These are phyloP conservation scores for Fusarium domesticum DNA, from an alignment of 2,329 filamentous ascomycete species.

Conservation along the genomic window DNA sequence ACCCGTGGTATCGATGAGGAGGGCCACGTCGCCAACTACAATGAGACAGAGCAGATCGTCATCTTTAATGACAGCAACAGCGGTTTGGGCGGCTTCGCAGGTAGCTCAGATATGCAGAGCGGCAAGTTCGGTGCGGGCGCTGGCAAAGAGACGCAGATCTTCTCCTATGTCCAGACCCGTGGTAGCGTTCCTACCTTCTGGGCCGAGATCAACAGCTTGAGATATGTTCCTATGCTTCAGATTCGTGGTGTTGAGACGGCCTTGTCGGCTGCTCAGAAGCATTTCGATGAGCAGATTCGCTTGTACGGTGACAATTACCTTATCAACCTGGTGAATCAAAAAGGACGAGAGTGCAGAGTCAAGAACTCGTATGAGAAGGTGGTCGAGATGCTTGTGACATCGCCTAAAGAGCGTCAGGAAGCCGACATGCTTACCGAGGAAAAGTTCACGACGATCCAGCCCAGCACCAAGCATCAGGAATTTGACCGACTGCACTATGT, in stretches of 20 bases:
- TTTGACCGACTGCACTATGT: constrained; percentile 90
- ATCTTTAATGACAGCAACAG: constrained; percentile 79
- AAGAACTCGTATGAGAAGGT: constrained; percentile 94
- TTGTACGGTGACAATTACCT: constrained; percentile 96
- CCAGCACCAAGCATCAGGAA: constrained; percentile 53
- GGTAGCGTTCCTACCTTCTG: constrained; percentile 95
- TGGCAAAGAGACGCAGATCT: constrained; percentile 77
- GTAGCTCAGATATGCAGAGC: constrained; percentile 72
- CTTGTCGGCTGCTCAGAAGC: constrained; percentile 71
- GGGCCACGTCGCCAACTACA: constrained; percentile 97
- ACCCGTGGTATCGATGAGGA: constrained; percentile 90
- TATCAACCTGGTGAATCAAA: constrained; percentile 96
- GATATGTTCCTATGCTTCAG: constrained; percentile 87
- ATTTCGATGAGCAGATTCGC: constrained; percentile 91
- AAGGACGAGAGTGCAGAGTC: constrained; percentile 81
- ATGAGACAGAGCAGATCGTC: constrained; percentile 93
- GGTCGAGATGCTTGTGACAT: constrained; percentile 70
- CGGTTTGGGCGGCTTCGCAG: constrained; percentile 75
- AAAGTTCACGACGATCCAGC: constrained; percentile 77
- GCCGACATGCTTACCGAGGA: constrained; percentile 67
- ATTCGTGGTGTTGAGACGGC: constrained; percentile 82
- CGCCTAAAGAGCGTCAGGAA: constrained; percentile 63
- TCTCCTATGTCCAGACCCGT: constrained; percentile 94
- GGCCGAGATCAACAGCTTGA: constrained; percentile 91
- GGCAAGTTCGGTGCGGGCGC: constrained; percentile 59